A percentile compares a stretch with the other conserved stretches of the same genome.
These are phyloP conservation scores for Isatis lusitanica DNA, from an alignment of 441 rosid genomes.

Conservation along the genomic window DNA sequence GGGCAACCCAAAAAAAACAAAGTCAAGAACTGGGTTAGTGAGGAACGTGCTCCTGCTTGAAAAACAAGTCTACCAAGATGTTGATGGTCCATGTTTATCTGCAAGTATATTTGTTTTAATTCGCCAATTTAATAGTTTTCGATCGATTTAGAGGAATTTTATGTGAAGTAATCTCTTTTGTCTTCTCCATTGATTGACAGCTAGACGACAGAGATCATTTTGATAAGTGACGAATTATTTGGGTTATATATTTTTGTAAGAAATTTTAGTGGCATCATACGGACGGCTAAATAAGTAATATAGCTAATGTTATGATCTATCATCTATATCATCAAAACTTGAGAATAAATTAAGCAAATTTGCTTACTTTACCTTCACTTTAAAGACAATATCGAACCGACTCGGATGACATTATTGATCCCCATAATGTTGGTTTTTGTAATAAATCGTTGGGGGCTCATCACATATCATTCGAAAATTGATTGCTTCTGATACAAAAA, in stretches of 20 bases:
- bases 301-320: neutral
- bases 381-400: neutral
- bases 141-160: constrained; percentile 2
- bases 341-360: neutral
- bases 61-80: constrained; percentile 26
- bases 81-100: constrained; percentile 27
- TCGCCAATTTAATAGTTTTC: neutral
- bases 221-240: neutral
- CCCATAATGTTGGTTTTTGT: constrained; percentile 24
- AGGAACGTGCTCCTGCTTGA: constrained; percentile 35
- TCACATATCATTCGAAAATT: constrained; percentile 19
- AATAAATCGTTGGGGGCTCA: constrained; percentile 25
- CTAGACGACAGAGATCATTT: constrained; percentile 15
- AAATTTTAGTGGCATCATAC: neutral
- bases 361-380: constrained; percentile 13
- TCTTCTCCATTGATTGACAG: neutral
- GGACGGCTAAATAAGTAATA: neutral
- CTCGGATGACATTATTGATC: constrained; percentile 30
- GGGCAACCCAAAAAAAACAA: neutral
- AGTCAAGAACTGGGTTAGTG: constrained; percentile 32
- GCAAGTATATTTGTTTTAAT: neutral
- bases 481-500: constrained; percentile 12
- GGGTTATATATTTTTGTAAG: neutral
- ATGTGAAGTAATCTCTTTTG: neutral
- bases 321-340: neutral